Percentiles rank a stretch among this genome's conserved stretches.
Evolutionary conservation across 805 yeast genomes (phyloP).

Genomic region (Cyberlindnera xylosilytica): DNA sequence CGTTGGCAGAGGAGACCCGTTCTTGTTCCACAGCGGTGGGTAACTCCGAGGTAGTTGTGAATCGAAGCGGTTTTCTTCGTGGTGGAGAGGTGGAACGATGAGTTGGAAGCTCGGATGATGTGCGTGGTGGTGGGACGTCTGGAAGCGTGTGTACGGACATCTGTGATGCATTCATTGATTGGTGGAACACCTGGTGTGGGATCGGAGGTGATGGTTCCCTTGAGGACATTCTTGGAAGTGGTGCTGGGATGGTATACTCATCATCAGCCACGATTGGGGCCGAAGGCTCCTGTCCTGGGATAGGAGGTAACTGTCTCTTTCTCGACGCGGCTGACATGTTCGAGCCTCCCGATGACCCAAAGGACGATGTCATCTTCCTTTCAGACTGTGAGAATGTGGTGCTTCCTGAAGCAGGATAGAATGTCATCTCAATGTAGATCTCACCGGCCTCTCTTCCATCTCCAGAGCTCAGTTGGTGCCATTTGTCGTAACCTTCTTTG

Average conservation of each 20-base stretch:
- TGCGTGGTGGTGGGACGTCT: conserved; percentile 22
- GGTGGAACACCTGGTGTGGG: conserved; percentile 1
- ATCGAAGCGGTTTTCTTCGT: conserved; percentile 1
- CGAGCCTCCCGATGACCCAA: conserved; percentile 6
- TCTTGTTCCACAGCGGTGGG: conserved; percentile 1
- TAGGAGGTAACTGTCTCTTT: conserved; percentile 27
- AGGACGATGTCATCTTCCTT: conserved; percentile 3
- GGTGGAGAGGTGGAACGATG: not conserved
- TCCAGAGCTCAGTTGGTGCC: conserved; percentile 72
- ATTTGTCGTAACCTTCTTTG: conserved; percentile 75
- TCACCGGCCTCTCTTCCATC: conserved; percentile 76
- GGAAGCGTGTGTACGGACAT: conserved; percentile 23
- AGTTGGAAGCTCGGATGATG: not conserved
- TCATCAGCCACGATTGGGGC: conserved; percentile 1
- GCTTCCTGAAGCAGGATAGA: conserved; percentile 54
- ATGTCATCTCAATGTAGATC: conserved; percentile 87
- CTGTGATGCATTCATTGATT: conserved; percentile 9
- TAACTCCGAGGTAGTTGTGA: conserved; percentile 6
- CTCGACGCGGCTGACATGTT: conserved; percentile 5
- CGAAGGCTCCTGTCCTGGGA: conserved; percentile 24
- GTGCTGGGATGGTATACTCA: conserved; percentile 19
- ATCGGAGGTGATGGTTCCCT: conserved; percentile 1
- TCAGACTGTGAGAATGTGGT: conserved; percentile 7
- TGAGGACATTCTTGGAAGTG: conserved; percentile 18
- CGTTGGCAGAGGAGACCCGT: conserved; percentile 16